Base-by-base conservation (phyloP, 176 grass and related monocot genomes). In the Musa troglodytarum region DNA sequence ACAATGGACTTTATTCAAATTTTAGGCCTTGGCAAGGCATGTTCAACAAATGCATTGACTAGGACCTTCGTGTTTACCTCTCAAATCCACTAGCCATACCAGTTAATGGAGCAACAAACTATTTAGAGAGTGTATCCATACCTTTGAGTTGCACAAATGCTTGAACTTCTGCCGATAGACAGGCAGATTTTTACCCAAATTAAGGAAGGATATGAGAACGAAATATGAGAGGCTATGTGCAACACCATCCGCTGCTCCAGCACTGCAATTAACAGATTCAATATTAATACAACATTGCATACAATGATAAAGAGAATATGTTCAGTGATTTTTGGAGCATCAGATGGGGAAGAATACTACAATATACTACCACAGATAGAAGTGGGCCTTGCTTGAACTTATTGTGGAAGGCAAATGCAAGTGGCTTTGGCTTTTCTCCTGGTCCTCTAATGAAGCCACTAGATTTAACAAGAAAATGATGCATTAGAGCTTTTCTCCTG, bases 401-500 rank as follows among this genome's bases (percentile, higher is more conserved):
- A 74, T 83, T 97, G 77, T 97, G 90, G 65, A 97, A 97, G 71
- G 88, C 84, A 78, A 97, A 93, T 26, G 82, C 88, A 61, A 98
- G 86, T 57, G 94, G 90, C 23, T 91, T 91, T 59, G 80, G 81
- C 66, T 84, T 86, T 74, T 98, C 86, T 85, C 94, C 90, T 72
- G 88, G 88, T 34, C 94, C 94, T 91, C 90, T 91, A 71, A 98
- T 93, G 87, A 98, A 98, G 11, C 94, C 94, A 78, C 94, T 98
- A 68, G 26, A 93, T 53, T 15, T 28, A 63, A 64, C 68, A 87
- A 78, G 28, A 20, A 68, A 65, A 65, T 53, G n/a, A n/a, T n/a
- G n/a, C n/a, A n/a, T n/a, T n/a, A n/a, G n/a, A n/a, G 81, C 66
- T 84, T 86, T 74, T 98, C 86, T 85, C 94, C 90, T 72, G 88